phyloP scores from a whole-genome alignment of 352 stramenopile species.

The Phytophthora pseudosyringae region DNA sequence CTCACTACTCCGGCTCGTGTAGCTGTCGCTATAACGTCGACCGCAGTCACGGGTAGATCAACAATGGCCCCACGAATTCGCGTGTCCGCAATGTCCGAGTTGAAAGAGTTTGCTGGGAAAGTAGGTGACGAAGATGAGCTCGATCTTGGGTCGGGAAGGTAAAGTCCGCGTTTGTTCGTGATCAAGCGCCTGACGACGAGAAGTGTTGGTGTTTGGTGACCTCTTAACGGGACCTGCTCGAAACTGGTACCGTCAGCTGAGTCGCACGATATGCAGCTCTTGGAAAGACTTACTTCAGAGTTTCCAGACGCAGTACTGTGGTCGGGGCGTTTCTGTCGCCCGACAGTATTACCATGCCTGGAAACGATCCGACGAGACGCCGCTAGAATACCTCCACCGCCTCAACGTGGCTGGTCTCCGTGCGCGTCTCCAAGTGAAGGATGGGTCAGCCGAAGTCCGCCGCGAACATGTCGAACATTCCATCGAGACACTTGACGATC shows the following conservation, averaged over 20 bases:
- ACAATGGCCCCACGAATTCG: not conserved
- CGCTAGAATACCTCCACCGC: not conserved
- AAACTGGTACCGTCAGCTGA: conserved; percentile 11
- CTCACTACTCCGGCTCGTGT: no score
- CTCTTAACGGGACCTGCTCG: not conserved
- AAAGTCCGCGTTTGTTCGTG: not conserved
- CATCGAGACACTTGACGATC: not conserved
- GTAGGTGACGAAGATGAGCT: not conserved
- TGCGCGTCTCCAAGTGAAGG: not conserved
- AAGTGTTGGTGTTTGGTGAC: conserved; percentile 1
- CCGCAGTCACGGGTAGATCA: not conserved
- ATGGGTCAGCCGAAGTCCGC: not conserved
- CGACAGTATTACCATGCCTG: not conserved
- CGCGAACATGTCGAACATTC: not conserved
- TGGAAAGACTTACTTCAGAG: no score
- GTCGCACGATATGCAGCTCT: not conserved
- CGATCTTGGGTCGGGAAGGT: not conserved
- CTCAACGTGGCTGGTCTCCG: not conserved
- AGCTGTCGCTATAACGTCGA: not conserved
- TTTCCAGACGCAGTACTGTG: not conserved
- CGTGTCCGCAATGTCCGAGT: not conserved
- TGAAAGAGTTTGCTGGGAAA: not conserved
- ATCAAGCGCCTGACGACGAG: conserved; percentile 1
- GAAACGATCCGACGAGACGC: no score
- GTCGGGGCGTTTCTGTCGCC: not conserved